Evolutionary conservation across 176 grass and related monocot species (phyloP).

Genomic region (Hsuehochloa calcarea): DNA sequence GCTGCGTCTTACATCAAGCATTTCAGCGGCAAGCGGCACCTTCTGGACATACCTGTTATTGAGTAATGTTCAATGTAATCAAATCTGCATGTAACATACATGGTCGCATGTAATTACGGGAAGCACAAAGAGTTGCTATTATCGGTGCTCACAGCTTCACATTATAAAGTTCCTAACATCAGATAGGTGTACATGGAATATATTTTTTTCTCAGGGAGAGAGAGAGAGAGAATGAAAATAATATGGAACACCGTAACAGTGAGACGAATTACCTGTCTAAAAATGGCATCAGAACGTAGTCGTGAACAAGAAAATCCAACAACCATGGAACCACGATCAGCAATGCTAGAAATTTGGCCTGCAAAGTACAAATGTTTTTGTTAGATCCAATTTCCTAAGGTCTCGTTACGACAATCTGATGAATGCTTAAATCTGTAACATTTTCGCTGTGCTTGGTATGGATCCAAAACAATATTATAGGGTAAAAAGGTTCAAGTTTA

Average conservation of each 20-base stretch:
- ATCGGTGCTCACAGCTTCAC: conserved; percentile 5
- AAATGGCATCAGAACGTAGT: conserved; percentile 65
- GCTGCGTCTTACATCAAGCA: conserved; percentile 54
- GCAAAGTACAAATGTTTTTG: conserved; percentile 6
- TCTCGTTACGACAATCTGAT: not conserved
- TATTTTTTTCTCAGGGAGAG: not conserved
- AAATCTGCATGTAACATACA: conserved; percentile 35
- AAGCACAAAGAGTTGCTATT: not conserved
- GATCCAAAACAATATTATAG: not conserved
- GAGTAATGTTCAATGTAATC: conserved; percentile 6
- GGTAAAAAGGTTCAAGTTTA: not conserved
- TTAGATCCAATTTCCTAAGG: conserved; percentile 4
- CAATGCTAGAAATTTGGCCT: conserved; percentile 63
- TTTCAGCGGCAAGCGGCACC: conserved; percentile 53
- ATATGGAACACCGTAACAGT: not conserved
- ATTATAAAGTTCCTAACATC: not conserved
- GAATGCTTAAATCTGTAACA: not conserved
- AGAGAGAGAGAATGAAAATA: not conserved
- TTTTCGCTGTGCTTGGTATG: not conserved
- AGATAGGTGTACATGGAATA: not conserved
- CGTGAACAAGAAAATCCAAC: conserved; percentile 59
- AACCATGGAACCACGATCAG: conserved; percentile 53
- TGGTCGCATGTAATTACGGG: not conserved
- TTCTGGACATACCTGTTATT: conserved; percentile 64
- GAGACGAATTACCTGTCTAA: conserved; percentile 54